A percentile compares a stretch with the other conserved stretches of the same genome.
Conservation (phyloP, 192 early-diverging fungal species). For the Paraglomus brasilianum region DNA sequence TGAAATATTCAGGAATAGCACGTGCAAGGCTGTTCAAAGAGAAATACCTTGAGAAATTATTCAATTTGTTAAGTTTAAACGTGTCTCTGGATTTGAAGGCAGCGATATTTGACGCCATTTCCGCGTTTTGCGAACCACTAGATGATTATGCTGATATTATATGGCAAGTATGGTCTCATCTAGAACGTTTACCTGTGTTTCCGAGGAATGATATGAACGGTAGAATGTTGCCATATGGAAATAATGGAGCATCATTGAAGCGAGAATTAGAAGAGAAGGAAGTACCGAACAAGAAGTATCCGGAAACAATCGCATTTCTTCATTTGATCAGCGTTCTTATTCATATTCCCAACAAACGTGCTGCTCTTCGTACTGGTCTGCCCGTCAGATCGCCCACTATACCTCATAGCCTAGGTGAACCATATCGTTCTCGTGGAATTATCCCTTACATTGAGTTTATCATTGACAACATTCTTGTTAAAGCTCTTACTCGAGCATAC, state of each 20-base stretch:
- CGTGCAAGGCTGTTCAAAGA: conserved; percentile 68
- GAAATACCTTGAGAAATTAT: conserved; percentile 68
- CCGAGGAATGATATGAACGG: conserved; percentile 29
- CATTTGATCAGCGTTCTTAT: conserved; percentile 69
- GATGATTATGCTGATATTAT: conserved; percentile 53
- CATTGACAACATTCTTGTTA: conserved; percentile 81
- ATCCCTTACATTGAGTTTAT: conserved; percentile 81
- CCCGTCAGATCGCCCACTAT: conserved; percentile 46
- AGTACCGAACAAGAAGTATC: conserved; percentile 71
- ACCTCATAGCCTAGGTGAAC: conserved; percentile 61
- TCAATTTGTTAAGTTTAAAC: conserved; percentile 76
- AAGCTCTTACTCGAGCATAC: conserved; percentile 68
- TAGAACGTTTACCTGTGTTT: conserved; percentile 55
- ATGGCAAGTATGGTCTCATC: conserved; percentile 70
- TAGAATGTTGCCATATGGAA: conserved; percentile 15
- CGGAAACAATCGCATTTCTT: conserved; percentile 85
- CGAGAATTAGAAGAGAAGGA: conserved; percentile 86
- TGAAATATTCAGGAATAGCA: conserved; percentile 71
- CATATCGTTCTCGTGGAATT: conserved; percentile 71
- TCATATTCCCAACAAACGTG: conserved; percentile 51
- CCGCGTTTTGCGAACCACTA: conserved; percentile 74
- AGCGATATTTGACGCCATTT: conserved; percentile 70
- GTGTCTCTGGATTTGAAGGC: conserved; percentile 83
- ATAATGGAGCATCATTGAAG: conserved; percentile 53
- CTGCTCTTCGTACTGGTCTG: conserved; percentile 41